A percentile compares a stretch with the other conserved stretches of the same genome.
Conservation (phyloP, 148 eudicot species). For the Amaranthus hypochondriacus region DNA sequence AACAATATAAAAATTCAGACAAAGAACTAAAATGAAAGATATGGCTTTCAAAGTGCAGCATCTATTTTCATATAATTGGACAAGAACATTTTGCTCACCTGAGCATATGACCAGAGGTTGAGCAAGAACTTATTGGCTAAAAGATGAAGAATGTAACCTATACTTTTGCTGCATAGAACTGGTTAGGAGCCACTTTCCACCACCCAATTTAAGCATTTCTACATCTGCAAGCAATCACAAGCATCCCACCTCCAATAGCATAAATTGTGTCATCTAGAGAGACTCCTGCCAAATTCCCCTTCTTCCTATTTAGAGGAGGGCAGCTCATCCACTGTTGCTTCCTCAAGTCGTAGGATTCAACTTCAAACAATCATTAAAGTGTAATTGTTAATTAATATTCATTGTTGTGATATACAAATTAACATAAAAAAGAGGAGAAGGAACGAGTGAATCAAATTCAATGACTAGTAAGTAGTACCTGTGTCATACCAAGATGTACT, state of each 20-base stretch:
- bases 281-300: constrained; percentile 51
- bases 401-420: not conserved
- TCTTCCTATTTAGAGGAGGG: constrained; percentile 54
- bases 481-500: constrained; percentile 51
- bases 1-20: not conserved
- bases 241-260: constrained; percentile 77
- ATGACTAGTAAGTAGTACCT: constrained; percentile 34
- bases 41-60: not conserved
- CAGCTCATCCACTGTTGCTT: constrained; percentile 46
- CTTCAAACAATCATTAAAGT: constrained; percentile 31
- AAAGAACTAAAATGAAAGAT: not conserved
- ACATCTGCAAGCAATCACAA: constrained; percentile 50
- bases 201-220: constrained; percentile 51
- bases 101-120: not conserved
- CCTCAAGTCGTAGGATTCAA: constrained; percentile 55
- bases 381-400: not conserved
- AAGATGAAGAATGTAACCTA: not conserved
- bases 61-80: not conserved
- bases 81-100: not conserved
- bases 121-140: not conserved
- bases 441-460: not conserved
- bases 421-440: not conserved
- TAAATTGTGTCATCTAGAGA: constrained; percentile 39
- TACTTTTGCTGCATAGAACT: constrained; percentile 62
- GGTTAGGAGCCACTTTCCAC: constrained; percentile 57